phyloP scores from a whole-genome alignment of 306 rosid genomes.

The Hippophae rhamnoides region DNA sequence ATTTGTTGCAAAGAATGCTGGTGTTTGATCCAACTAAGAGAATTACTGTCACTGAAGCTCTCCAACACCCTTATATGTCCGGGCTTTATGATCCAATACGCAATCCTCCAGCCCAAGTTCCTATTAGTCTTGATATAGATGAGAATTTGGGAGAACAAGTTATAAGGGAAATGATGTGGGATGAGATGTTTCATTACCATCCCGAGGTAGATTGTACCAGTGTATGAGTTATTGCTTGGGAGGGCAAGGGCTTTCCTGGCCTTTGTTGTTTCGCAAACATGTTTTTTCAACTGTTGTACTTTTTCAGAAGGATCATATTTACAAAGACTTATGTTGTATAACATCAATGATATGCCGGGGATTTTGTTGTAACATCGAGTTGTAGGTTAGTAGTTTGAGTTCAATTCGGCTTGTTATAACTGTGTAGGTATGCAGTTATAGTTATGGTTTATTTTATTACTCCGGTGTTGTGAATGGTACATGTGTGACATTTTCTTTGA shows the following conservation, averaged over 20 bases:
- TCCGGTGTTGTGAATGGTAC: no score
- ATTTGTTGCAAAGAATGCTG: slow-evolving; percentile 71
- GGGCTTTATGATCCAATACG: slow-evolving; percentile 49
- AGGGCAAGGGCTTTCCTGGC: background rate
- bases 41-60: slow-evolving; percentile 62
- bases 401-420: no score
- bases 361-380: no score
- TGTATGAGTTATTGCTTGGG: slow-evolving; percentile 14
- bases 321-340: no score
- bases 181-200: slow-evolving; percentile 70
- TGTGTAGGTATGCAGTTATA: no score
- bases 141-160: slow-evolving; percentile 40
- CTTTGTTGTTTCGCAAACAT: no score
- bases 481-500: no score
- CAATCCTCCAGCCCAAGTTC: slow-evolving; percentile 47
- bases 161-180: slow-evolving; percentile 84
- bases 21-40: slow-evolving; percentile 78
- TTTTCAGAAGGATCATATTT: no score
- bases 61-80: slow-evolving; percentile 75
- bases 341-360: no score
- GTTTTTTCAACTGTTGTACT: no score
- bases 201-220: slow-evolving; percentile 41
- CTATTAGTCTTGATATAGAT: slow-evolving; percentile 58
- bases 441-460: no score
- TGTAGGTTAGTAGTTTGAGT: no score